Evolutionary conservation across 192 early-diverging fungal genomes (phyloP).

Genomic region (Neocallimastix lanati): DNA sequence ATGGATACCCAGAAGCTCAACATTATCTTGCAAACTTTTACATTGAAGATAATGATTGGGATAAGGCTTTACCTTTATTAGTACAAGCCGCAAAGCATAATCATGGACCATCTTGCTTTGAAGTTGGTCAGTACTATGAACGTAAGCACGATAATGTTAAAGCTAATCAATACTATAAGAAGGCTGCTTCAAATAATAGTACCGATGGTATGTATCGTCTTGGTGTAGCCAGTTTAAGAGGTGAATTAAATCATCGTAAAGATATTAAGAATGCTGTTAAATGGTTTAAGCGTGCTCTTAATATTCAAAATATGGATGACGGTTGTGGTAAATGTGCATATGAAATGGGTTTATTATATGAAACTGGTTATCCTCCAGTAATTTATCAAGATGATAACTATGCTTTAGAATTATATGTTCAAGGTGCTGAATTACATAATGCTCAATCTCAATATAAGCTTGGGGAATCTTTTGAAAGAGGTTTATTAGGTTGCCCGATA

Average conservation of each 20-base stretch:
- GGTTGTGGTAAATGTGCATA: not conserved
- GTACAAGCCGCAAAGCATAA: not conserved
- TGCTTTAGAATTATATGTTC: not conserved
- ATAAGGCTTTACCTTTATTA: conserved; percentile 4
- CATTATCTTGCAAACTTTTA: conserved; percentile 1
- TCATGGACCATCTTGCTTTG: not conserved
- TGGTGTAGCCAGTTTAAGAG: not conserved
- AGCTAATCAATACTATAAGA: not conserved
- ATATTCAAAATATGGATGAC: not conserved
- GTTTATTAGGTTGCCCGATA: not conserved
- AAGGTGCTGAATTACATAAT: conserved; percentile 2
- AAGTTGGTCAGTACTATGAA: not conserved
- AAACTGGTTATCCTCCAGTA: conserved; percentile 1
- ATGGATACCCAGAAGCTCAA: conserved; percentile 4
- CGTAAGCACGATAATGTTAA: not conserved
- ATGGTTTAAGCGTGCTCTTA: conserved; percentile 3
- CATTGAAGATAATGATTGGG: conserved; percentile 2
- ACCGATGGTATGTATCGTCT: conserved; percentile 4
- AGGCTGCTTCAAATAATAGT: not conserved
- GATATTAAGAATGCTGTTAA: conserved; percentile 4
- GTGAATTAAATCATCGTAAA: not conserved
- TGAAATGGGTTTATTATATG: not conserved
- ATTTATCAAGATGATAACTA: conserved; percentile 2
- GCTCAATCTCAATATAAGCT: conserved; percentile 2
- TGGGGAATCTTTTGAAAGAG: not conserved